Evolutionary conservation across 2,329 filamentous ascomycete genomes (phyloP).

Genomic region (Scedosporium dehoogii): DNA sequence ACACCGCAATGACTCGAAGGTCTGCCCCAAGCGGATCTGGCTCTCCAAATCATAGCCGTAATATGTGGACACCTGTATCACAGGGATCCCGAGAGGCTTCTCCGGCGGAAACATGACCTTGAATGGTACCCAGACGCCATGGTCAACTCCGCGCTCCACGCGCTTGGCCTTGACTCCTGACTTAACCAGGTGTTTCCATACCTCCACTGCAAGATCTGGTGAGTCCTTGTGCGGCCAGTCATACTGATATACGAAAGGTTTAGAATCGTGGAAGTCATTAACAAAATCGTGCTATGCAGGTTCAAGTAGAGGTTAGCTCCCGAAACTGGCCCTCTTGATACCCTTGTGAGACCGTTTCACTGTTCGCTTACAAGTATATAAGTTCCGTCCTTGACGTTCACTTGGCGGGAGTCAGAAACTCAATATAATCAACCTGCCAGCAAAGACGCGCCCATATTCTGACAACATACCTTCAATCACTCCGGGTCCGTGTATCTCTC

Average conservation of each 20-base stretch:
- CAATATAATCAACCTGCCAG: neutral
- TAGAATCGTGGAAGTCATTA: neutral
- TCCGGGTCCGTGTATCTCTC: neutral
- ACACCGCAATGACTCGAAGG: neutral
- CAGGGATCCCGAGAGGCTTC: neutral
- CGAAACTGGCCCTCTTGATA: neutral
- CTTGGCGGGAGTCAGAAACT: neutral
- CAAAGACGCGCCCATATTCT: neutral
- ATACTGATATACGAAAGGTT: neutral
- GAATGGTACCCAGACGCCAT: neutral
- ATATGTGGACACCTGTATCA: conserved; percentile 1
- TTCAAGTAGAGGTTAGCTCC: neutral
- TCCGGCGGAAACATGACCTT: neutral
- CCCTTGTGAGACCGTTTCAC: neutral
- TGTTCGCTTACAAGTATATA: neutral
- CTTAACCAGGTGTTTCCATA: neutral
- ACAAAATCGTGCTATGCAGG: neutral
- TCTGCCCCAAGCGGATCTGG: neutral
- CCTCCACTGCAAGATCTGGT: neutral
- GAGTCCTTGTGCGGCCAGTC: conserved; percentile 2
- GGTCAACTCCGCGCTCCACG: neutral
- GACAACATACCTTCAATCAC: neutral
- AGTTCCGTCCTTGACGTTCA: neutral
- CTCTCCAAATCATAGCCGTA: conserved; percentile 1
- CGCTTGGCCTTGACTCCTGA: conserved; percentile 1